These are phyloP conservation scores for Triticum monococcum DNA, from an alignment of 176 grass and related monocot species.

Conservation along the genomic window DNA sequence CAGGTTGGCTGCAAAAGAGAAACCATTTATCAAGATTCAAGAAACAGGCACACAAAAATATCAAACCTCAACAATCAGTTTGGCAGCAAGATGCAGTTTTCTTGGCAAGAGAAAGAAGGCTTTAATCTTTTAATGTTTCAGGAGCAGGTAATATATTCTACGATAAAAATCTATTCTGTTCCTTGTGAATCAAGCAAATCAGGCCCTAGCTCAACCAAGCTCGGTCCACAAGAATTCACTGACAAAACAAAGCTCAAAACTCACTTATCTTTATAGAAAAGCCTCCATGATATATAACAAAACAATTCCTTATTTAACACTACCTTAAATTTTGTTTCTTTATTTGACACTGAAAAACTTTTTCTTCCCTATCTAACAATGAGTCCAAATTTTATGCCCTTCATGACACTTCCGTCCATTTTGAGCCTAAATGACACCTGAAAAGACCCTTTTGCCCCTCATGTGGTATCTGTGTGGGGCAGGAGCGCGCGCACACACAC, in stretches of 20 bases:
- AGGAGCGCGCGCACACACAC: too few relatives aligned
- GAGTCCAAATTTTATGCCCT: too few relatives aligned
- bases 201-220: background rate
- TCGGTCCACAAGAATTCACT: background rate
- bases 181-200: background rate
- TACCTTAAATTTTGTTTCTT: too few relatives aligned
- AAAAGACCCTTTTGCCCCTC: too few relatives aligned
- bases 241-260: background rate
- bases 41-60: conserved; percentile 1
- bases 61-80: background rate
- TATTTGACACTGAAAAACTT: too few relatives aligned
- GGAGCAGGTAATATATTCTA: background rate
- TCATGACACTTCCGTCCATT: too few relatives aligned
- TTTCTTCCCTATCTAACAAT: too few relatives aligned
- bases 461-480: too few relatives aligned
- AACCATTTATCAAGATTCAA: conserved; percentile 8
- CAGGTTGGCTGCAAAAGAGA: conserved; percentile 10
- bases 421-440: too few relatives aligned
- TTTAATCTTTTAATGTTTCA: background rate
- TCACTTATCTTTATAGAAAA: background rate
- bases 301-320: too few relatives aligned
- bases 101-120: background rate
- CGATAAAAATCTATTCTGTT: background rate
- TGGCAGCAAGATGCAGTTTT: background rate
- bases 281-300: background rate